Evolutionary conservation across 441 rosid genomes (phyloP).

Genomic region (Hura crepitans): DNA sequence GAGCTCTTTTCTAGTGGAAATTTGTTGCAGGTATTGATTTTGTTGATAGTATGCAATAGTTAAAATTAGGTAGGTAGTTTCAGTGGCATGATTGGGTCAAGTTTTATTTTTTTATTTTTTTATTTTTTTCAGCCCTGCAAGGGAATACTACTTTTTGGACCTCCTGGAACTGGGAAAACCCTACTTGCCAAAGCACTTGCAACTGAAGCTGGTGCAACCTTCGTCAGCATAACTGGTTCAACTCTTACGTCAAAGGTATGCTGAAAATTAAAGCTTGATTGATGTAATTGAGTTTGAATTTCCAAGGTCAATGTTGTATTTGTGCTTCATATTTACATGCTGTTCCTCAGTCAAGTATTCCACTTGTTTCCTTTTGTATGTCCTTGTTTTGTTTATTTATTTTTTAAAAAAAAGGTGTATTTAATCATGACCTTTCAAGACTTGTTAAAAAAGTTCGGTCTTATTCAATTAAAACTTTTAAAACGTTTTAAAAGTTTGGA

Average conservation of each 20-base stretch:
- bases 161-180: conserved; percentile 99
- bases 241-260: conserved; percentile 89
- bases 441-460: neutral
- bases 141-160: conserved; percentile 95
- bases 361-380: too few relatives aligned
- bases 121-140: conserved; percentile 68
- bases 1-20: conserved; percentile 87
- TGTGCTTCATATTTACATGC: neutral
- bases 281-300: neutral
- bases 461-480: neutral
- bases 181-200: conserved; percentile 97
- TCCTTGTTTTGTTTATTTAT: neutral
- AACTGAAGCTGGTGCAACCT: conserved; percentile 95
- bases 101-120: neutral
- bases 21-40: conserved; percentile 65
- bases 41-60: neutral
- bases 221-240: conserved; percentile 94
- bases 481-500: neutral
- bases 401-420: too few relatives aligned
- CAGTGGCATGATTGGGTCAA: conserved; percentile 25
- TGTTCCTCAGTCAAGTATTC: neutral
- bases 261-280: conserved; percentile 5
- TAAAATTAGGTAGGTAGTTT: neutral
- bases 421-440: too few relatives aligned
- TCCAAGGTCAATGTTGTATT: neutral